These are phyloP conservation scores for Adansonia madagascariensis DNA, from an alignment of 441 rosid genomes.

Conservation along the genomic window DNA sequence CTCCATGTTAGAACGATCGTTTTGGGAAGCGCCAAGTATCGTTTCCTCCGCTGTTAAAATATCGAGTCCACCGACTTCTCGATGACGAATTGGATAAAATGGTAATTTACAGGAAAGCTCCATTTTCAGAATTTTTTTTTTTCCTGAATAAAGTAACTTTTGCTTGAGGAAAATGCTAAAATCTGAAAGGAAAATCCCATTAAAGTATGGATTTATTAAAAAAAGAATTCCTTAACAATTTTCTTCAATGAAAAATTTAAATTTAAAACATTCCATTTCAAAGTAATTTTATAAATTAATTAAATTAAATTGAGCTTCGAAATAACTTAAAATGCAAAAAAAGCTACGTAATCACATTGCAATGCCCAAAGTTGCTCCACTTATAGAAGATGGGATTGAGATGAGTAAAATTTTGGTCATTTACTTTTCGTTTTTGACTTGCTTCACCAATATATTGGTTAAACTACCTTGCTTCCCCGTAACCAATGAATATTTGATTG, in stretches of 20 bases:
- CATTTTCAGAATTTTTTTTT: not conserved
- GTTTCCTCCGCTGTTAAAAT: not conserved
- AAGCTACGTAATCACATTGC: no score
- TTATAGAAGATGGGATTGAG: not conserved
- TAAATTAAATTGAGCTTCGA: no score
- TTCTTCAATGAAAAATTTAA: no score
- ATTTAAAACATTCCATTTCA: no score
- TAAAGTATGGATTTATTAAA: no score
- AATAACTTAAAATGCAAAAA: no score
- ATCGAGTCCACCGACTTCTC: not conserved
- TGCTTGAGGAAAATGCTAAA: not conserved
- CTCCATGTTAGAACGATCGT: constrained; percentile 9
- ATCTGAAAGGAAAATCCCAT: no score
- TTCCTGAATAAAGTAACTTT: not conserved
- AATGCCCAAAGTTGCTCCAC: not conserved
- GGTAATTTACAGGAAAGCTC: not conserved
- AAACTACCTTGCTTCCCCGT: not conserved
- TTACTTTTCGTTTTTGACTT: not conserved
- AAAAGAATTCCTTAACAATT: no score
- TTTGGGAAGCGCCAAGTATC: not conserved
- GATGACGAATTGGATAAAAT: not conserved
- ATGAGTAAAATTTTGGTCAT: not conserved
- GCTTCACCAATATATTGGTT: not conserved
- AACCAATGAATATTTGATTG: not conserved
- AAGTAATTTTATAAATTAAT: no score